phyloP scores from a whole-genome alignment of 345 rosid species.

The Toxicodendron radicans region DNA sequence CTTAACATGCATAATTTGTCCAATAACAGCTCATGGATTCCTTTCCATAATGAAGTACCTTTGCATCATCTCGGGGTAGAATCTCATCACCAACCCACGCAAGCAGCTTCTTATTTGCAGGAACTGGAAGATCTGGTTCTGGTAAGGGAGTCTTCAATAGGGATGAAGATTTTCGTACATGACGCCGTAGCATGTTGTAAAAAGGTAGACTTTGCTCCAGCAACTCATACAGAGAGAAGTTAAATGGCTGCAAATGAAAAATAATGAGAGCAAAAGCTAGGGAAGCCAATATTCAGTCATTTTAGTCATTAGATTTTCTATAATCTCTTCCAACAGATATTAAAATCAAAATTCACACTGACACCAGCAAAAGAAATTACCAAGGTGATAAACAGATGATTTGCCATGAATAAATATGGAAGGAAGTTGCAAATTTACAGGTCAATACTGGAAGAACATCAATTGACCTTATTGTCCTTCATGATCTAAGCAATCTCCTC shows the following conservation, averaged over 20 bases:
- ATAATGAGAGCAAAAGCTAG: background rate
- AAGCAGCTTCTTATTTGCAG: conserved; percentile 72
- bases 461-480: background rate
- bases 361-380: background rate
- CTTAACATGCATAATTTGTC: too few species aligned
- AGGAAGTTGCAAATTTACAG: background rate
- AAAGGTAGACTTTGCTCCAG: conserved; percentile 82
- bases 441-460: background rate
- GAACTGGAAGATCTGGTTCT: conserved; percentile 72
- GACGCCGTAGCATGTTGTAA: conserved; percentile 68
- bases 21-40: conserved; percentile 5
- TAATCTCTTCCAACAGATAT: background rate
- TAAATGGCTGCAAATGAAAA: conserved; percentile 54
- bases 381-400: background rate
- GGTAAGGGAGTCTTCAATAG: conserved; percentile 52
- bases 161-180: conserved; percentile 40
- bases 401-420: background rate
- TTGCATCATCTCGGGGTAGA: conserved; percentile 78
- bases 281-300: background rate
- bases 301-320: background rate
- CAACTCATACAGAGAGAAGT: conserved; percentile 56
- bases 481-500: background rate
- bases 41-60: conserved; percentile 39
- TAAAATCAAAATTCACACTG: background rate
- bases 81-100: conserved; percentile 93